Evolutionary conservation across 129 eudicot genomes (phyloP), one percentile per base, ranked within the genome.

Genomic region (Scalesia atractyloides): DNA sequence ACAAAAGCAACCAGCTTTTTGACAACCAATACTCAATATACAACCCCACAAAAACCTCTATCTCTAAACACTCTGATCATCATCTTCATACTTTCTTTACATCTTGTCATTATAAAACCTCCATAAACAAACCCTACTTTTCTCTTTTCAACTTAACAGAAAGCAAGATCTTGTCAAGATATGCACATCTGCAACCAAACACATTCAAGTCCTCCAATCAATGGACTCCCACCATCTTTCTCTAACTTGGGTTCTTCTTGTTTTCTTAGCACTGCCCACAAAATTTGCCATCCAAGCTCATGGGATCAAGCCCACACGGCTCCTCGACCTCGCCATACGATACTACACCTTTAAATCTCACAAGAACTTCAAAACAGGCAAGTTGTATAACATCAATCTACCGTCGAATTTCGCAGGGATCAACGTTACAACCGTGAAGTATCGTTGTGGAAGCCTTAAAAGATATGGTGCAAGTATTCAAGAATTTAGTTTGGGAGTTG

Each of bases 381-480:
- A 57, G 46, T 41, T 79, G 0, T 89, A 90, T 57, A 52, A 53
- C 53, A 71, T 94, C 33, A 56, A 73, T 41, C 73, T 90, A 18
- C 99, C 99, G 0, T 73, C 88, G 18, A 90, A 94, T 67, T 84
- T 94, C 66, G 82, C 99, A 0, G 99, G 96, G 69, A 81, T 94
- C 41, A 54, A 78, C 17, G 97, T 90, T 49, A 66, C 82, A 49
- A 76, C 89, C 0, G 75, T 84, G 2, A 81, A 88, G 69, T 82
- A 87, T 12, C 89, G 99, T 1, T 94, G 99, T 58, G 99, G 97
- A 65, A 90, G 97, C 65, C 85, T 94, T 2, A 62, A 75, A 3
- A 80, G 99, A 48, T 88, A 94, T 53, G 99, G 99, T 18, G 99
- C 93, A 22, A 83, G 62, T 10, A 70, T 90, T 58, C 80, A 86